phyloP scores from a whole-genome alignment of 331 rosid species.

The Saraca asoca region DNA sequence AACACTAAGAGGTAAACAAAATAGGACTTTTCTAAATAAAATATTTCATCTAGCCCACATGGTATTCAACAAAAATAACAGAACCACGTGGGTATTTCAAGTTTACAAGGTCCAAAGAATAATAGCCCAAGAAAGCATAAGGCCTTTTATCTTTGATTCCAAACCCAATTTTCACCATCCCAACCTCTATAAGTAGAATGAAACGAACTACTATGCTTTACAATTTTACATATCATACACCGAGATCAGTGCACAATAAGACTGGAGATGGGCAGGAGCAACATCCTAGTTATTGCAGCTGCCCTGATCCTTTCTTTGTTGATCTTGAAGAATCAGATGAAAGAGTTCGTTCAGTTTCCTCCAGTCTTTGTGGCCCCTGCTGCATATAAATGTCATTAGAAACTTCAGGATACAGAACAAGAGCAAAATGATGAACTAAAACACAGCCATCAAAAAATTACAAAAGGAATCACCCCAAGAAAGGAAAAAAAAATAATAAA shows the following conservation, averaged over 20 bases:
- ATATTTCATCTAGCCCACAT: slow-evolving; percentile 58
- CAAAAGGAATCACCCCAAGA: too few species aligned
- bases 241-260: slow-evolving; percentile 42
- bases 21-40: slow-evolving; percentile 36
- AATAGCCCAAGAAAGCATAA: slow-evolving; percentile 47
- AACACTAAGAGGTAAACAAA: slow-evolving; percentile 33
- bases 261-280: slow-evolving; percentile 5
- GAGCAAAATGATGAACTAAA: too few species aligned
- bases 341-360: slow-evolving; percentile 46
- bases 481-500: neutral
- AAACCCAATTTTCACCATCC: slow-evolving; percentile 61
- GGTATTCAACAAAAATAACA: slow-evolving; percentile 75
- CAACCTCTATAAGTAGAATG: slow-evolving; percentile 55
- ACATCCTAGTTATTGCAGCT: slow-evolving; percentile 44
- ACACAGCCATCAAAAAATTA: too few species aligned
- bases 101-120: slow-evolving; percentile 72
- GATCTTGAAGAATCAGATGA: slow-evolving; percentile 63
- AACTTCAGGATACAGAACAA: too few species aligned
- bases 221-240: slow-evolving; percentile 71
- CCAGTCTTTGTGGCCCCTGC: slow-evolving; percentile 56
- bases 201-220: slow-evolving; percentile 70
- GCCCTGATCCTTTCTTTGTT: slow-evolving; percentile 59
- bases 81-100: slow-evolving; percentile 69
- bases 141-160: slow-evolving; percentile 46
- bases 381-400: slow-evolving; percentile 40